A percentile compares a stretch with the other conserved stretches of the same genome.
These are phyloP conservation scores for Fusarium fracticaudum DNA, from an alignment of 2,329 filamentous ascomycete genomes.

Conservation along the genomic window DNA sequence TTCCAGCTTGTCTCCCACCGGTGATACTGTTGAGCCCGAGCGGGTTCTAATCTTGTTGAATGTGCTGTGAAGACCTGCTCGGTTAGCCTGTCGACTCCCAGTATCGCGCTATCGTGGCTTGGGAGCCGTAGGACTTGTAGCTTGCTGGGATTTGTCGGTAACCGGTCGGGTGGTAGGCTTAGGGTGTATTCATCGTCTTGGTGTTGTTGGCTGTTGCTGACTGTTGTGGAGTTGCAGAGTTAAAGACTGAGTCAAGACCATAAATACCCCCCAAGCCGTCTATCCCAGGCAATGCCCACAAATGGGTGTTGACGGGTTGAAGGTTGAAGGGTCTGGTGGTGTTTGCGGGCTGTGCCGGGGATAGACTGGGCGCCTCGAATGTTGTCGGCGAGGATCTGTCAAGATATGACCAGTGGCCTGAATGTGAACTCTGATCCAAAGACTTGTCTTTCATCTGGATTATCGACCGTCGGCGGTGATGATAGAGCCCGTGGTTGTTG, in stretches of 20 bases:
- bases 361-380: neutral
- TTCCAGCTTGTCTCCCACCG: neutral
- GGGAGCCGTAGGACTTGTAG: neutral
- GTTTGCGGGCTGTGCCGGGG: neutral
- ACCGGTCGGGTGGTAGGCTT: neutral
- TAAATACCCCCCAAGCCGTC: neutral
- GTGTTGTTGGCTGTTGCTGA: neutral
- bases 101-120: neutral
- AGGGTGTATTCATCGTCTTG: neutral
- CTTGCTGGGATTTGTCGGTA: neutral
- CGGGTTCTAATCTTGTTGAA: no score
- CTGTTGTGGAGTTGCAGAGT: neutral
- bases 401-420: neutral
- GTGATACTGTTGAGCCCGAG: slow-evolving; percentile 59
- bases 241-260: neutral
- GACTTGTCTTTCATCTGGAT: neutral
- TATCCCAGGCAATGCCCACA: neutral
- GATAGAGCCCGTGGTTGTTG: neutral
- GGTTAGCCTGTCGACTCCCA: neutral
- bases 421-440: neutral
- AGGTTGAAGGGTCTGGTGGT: neutral
- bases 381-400: neutral
- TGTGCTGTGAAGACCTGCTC: no score
- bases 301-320: accelerated
- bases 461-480: neutral